Base-by-base conservation (phyloP, 2,329 filamentous ascomycete genomes). In the Fragosphaeria purpurea region DNA sequence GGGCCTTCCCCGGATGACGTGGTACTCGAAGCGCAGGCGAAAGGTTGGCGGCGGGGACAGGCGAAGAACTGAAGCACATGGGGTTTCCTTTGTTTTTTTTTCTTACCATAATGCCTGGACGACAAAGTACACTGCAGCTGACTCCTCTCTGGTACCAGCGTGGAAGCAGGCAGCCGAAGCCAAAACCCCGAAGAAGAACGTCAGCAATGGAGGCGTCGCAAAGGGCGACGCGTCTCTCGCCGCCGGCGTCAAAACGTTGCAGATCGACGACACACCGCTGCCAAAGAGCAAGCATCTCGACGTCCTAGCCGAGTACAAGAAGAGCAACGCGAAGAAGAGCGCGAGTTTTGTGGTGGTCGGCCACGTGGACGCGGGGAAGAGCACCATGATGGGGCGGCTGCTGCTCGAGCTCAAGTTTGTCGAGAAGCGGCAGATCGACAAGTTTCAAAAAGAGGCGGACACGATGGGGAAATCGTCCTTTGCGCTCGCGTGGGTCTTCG, bases 301-400 rank as follows among this genome's bases (percentile, higher is more conserved):
- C 65, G 90, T 97, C 4, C 62, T 91, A 37, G 79, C 81, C 44
- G 90, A 95, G 63, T 91, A 85, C 61, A 78, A 85, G 60, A 88
- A 83, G 56, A 77, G 80, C 48, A 78, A 82, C 48, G 76, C 76
- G 58, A 97, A 96, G 68, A 86, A 84, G 58, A 84, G 81, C 49
- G 85, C 86, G 41, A 95, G 88, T 63, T 95, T 96, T 67, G 89
- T 95, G 7, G 90, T 96, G 37, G 89, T 95, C 59, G 89, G 93
- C 11, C 93, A 98, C 64, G 93, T 98, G 50, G 93, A 98, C 65
- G 91, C 94, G 48, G 93, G 93, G 48, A 98, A 98, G 68, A 96
- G 89, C 64, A 98, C 93, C 6, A 76, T 98, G 39, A 97, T 98
- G 91, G 93, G 91, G 0, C 82, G 93, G n/a, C 68, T 98, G 33